A percentile compares a stretch with the other conserved stretches of the same genome.
Conservation (phyloP, 352 stramenopile species). For the Globisporangium okanoganense region DNA sequence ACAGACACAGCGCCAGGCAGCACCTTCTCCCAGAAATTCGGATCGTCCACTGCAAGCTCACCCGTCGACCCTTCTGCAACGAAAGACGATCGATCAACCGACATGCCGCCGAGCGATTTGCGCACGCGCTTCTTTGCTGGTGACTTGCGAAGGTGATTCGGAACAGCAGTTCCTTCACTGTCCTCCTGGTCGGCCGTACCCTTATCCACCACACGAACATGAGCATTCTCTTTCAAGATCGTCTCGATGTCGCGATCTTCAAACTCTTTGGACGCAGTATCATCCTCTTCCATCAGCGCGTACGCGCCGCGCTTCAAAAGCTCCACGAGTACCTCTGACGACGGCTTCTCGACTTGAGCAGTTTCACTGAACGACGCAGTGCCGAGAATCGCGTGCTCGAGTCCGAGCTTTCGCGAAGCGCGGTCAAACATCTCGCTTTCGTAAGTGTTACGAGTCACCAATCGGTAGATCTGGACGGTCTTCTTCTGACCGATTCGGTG, state of each 20-base stretch:
- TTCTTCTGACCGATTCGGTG: constrained; percentile 99
- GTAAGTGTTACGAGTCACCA: constrained; percentile 98
- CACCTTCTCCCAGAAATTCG: constrained; percentile 96
- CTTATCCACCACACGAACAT: constrained; percentile 54
- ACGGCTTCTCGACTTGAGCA: constrained; percentile 81
- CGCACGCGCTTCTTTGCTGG: constrained; percentile 47
- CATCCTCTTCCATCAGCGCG: constrained; percentile 96
- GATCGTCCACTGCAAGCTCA: constrained; percentile 94
- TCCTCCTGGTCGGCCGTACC: constrained; percentile 28
- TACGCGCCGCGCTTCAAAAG: constrained; percentile 98
- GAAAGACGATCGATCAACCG: constrained; percentile 88
- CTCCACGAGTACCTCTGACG: constrained; percentile 93
- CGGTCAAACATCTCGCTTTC: constrained; percentile 99
- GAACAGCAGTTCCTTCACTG: constrained; percentile 18
- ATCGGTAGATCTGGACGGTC: constrained; percentile 95
- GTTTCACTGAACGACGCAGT: constrained; percentile 91
- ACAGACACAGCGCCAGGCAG: constrained; percentile 80
- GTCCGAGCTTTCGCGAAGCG: constrained; percentile 96
- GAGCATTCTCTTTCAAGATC: constrained; percentile 87
- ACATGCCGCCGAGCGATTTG: constrained; percentile 77
- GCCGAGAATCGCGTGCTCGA: constrained; percentile 98
- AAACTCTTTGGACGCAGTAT: constrained; percentile 93
- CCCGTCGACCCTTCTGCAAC: constrained; percentile 88
- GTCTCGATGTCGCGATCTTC: constrained; percentile 97
- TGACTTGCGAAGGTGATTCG: constrained; percentile 30